Conservation (phyloP, 257 asterid genomes). For the Catharanthus roseus region DNA sequence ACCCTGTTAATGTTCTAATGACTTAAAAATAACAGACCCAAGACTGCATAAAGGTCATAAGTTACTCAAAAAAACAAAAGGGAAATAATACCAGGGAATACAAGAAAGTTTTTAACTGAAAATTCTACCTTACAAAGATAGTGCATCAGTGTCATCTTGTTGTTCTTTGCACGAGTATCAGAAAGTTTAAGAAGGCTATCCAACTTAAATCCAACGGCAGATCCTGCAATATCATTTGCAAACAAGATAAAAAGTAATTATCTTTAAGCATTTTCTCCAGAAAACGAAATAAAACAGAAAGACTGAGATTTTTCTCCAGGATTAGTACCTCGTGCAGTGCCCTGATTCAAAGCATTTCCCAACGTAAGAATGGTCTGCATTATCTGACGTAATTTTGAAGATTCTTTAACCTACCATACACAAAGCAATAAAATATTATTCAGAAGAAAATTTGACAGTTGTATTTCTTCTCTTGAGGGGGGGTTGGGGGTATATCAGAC, state of each 20-base stretch:
- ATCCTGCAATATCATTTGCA: constrained; percentile 44
- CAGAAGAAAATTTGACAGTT: background rate
- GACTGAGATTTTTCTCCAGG: constrained; percentile 8
- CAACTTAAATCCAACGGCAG: constrained; percentile 97
- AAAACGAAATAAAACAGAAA: constrained; percentile 13
- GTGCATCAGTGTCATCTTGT: constrained; percentile 96
- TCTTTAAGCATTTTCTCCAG: constrained; percentile 13
- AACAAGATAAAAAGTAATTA: constrained; percentile 17
- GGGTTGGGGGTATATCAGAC: constrained; percentile 16
- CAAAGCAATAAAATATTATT: background rate
- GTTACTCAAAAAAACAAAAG: constrained; percentile 5
- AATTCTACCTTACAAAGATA: constrained; percentile 88
- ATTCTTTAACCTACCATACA: constrained; percentile 76
- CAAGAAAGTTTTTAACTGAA: constrained; percentile 6
- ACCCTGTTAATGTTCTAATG: background rate
- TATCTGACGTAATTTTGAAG: constrained; percentile 76
- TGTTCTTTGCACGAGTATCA: constrained; percentile 97
- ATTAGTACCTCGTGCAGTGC: constrained; percentile 85
- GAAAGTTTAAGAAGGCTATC: constrained; percentile 98
- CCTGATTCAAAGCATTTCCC: constrained; percentile 98
- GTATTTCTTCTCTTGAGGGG: too few species aligned
- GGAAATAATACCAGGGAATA: background rate
- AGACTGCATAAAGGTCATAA: background rate
- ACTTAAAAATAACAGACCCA: background rate
- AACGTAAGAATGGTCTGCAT: constrained; percentile 96